These are phyloP conservation scores for Allium fistulosum DNA, from an alignment of 106 monocot genomes.

Conservation along the genomic window DNA sequence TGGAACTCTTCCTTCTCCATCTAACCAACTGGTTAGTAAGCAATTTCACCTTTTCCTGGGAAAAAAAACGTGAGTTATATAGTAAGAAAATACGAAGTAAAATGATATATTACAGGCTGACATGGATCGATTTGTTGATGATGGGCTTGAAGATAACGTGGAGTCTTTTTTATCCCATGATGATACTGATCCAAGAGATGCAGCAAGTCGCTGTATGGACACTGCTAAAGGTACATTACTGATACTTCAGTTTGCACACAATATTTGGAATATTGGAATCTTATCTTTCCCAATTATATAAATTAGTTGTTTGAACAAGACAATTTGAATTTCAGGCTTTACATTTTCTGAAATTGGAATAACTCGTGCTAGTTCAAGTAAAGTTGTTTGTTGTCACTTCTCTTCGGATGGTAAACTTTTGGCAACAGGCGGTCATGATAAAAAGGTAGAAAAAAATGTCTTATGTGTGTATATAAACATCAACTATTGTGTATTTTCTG, in stretches of 20 bases:
- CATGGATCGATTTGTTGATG: slow-evolving; percentile 64
- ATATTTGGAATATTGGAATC: background rate
- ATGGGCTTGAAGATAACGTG: slow-evolving; percentile 83
- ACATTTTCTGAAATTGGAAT: slow-evolving; percentile 51
- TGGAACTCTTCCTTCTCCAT: slow-evolving; percentile 49
- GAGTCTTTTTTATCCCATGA: slow-evolving; percentile 97
- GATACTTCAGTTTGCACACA: background rate
- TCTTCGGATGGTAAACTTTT: slow-evolving; percentile 98
- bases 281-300: too few species aligned
- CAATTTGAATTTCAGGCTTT: slow-evolving; percentile 27
- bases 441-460: slow-evolving; percentile 29
- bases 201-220: slow-evolving; percentile 60
- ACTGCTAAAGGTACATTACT: slow-evolving; percentile 50
- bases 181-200: slow-evolving; percentile 82
- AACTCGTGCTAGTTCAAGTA: slow-evolving; percentile 71
- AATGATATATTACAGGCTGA: slow-evolving; percentile 51
- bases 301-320: background rate
- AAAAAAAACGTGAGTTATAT: background rate
- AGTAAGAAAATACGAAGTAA: slow-evolving; percentile 45
- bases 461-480: background rate
- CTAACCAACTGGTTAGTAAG: slow-evolving; percentile 60
- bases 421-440: slow-evolving; percentile 96
- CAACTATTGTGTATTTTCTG: background rate
- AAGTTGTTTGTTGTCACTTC: slow-evolving; percentile 93
- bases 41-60: too few species aligned